phyloP scores from a whole-genome alignment of 805 yeast genomes.

The Monosporozyma unispora region DNA sequence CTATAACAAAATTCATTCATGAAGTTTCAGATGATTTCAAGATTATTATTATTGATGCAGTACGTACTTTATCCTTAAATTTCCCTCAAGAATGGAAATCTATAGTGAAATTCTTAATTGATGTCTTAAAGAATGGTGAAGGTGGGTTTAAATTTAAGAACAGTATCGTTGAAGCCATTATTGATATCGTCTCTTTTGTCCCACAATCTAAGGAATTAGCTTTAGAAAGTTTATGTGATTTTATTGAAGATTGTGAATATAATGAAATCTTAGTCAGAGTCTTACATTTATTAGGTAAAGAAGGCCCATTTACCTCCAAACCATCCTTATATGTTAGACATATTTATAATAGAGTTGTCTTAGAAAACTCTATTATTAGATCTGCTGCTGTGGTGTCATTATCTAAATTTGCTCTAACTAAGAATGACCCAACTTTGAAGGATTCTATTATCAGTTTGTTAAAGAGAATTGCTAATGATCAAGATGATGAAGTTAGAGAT shows the following conservation, averaged over 20 bases:
- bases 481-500: conserved; percentile 96
- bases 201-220: conserved; percentile 79
- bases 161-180: conserved; percentile 82
- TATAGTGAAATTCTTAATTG: conserved; percentile 73
- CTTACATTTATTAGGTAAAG: conserved; percentile 83
- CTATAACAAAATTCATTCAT: conserved; percentile 79
- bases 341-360: conserved; percentile 91
- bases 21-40: conserved; percentile 95
- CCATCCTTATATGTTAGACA: conserved; percentile 92
- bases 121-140: conserved; percentile 71
- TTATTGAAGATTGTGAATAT: conserved; percentile 96
- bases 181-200: conserved; percentile 80
- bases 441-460: conserved; percentile 67
- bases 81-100: conserved; percentile 86
- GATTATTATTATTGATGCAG: conserved; percentile 89
- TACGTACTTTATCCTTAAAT: conserved; percentile 81
- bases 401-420: conserved; percentile 77
- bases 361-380: conserved; percentile 90
- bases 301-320: conserved; percentile 79
- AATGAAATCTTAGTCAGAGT: conserved; percentile 91
- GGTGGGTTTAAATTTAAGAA: conserved; percentile 83
- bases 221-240: conserved; percentile 84
- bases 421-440: conserved; percentile 54
- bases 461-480: conserved; percentile 75
- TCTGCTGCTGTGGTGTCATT: conserved; percentile 92